Base-by-base conservation (phyloP, 108 stramenopile genomes). In the Fragilaria radians region DNA sequence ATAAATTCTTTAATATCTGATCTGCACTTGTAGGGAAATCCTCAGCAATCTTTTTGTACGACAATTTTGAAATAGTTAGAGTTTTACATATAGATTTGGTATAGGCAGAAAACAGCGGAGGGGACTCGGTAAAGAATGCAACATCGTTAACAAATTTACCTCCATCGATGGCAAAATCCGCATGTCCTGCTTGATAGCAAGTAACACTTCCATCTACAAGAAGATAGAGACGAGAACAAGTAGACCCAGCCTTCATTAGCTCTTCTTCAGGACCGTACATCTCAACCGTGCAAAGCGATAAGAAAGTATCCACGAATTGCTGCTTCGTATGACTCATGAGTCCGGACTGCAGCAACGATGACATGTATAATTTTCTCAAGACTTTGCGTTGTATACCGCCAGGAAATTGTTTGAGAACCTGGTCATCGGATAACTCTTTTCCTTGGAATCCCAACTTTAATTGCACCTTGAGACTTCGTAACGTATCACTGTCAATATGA, bases 191-290 rank as follows among this genome's bases (percentile, higher is more conserved):
- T 25, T 24, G 14, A n/a, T 25, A 9, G 14, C 7, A 14, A 7
- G 68, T 59, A 9, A 70, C 74, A 11, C 21, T 32, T 17, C 81
- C 81, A 22, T 61, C 74, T 5, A 82, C 76, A 32, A 82, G 68
- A 32, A 82, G 46, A 62, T 73, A 82, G 32, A 82, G 49, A 52
- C 78, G 74, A 2, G 71, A 63, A 18, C 63, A 59, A 34, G 70
- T 57, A 18, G 61, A 33, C 4, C 77, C 77, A 11, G 71, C 42
- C 36, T 64, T 32, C 28, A 82, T 22, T 28, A 82, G 28, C 34
- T 77, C 76, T 21, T 82, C 77, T 7, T 77, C 81, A 3, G 73
- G 65, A 59, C 68, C 65, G 34, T 72, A 82, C 17, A 82, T 69
- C 29, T 78, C 81, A 25, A 82, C 70, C 22, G 32, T 66, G 34